Percentiles rank a stretch among this genome's conserved stretches.
Evolutionary conservation across 441 rosid species (phyloP).

Genomic region (Adansonia rubrostipa): DNA sequence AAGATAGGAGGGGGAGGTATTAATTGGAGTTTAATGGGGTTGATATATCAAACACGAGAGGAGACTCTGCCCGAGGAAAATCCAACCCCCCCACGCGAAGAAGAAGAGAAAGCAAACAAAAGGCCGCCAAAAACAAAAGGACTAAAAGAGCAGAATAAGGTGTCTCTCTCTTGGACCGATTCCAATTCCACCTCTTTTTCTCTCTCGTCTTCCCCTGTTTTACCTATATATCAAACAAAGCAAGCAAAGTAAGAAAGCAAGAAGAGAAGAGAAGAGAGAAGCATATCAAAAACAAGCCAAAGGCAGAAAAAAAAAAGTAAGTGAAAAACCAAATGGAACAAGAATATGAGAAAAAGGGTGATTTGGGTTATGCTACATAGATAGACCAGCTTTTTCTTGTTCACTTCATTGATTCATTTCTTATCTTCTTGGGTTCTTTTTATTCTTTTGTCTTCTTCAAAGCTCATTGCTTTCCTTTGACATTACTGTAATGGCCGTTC

Average conservation of each 20-base stretch:
- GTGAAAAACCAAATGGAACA: conserved; percentile 14
- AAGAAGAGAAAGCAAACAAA: conserved; percentile 30
- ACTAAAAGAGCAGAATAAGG: conserved; percentile 43
- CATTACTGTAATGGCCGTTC: conserved; percentile 67
- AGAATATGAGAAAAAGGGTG: conserved; percentile 21
- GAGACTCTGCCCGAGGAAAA: conserved; percentile 45
- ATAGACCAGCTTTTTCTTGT: conserved; percentile 9
- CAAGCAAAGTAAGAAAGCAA: not conserved
- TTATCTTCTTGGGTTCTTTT: not conserved
- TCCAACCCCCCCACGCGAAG: conserved; percentile 46
- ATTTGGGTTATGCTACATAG: not conserved
- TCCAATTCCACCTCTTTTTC: conserved; percentile 41
- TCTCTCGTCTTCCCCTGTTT: not conserved
- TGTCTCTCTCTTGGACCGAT: conserved; percentile 51
- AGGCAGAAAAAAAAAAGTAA: conserved; percentile 12
- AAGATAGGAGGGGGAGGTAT: not conserved
- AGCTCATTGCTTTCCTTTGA: conserved; percentile 42
- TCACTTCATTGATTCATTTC: not conserved
- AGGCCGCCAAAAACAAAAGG: conserved; percentile 25
- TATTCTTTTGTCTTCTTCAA: conserved; percentile 5
- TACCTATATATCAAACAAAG: conserved; percentile 19
- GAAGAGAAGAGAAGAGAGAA: not conserved
- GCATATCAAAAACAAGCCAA: conserved; percentile 21
- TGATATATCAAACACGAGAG: conserved; percentile 39
- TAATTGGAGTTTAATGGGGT: conserved; percentile 26